A percentile compares a stretch with the other conserved stretches of the same genome.
Conservation (phyloP, 2,329 filamentous ascomycete genomes). For the Sporothrix brunneoviolacea region DNA sequence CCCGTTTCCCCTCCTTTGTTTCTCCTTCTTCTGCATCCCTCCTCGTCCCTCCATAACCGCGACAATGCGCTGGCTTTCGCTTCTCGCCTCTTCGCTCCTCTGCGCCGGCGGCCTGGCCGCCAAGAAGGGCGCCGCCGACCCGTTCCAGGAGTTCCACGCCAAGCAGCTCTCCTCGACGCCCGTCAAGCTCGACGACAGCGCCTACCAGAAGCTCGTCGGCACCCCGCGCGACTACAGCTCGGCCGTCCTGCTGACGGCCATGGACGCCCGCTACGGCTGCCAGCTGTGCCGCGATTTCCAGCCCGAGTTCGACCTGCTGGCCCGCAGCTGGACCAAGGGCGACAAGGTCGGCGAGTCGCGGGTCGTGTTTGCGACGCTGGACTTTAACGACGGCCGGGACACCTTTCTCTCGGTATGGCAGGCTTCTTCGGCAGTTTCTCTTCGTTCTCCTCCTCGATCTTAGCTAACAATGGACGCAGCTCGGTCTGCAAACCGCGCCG, state of each 20-base stretch:
- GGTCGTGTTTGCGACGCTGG: slow-evolving; percentile 74
- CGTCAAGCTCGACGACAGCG: slow-evolving; percentile 69
- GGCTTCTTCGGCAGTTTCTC: not conserved
- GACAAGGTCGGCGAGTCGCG: slow-evolving; percentile 68
- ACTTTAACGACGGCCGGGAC: slow-evolving; percentile 77
- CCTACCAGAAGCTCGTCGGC: slow-evolving; percentile 69
- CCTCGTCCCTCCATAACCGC: slow-evolving; percentile 1
- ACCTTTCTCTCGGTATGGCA: slow-evolving; percentile 75
- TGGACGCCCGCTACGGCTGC: slow-evolving; percentile 78
- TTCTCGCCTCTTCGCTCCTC: slow-evolving; percentile 59
- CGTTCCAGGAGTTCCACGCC: slow-evolving; percentile 64
- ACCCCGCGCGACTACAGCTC: slow-evolving; percentile 77
- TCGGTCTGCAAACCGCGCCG: slow-evolving; percentile 89
- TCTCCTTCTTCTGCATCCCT: not conserved
- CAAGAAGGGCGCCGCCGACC: slow-evolving; percentile 50
- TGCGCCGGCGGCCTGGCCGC: slow-evolving; percentile 53
- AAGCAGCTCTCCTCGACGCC: slow-evolving; percentile 60
- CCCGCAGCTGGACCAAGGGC: slow-evolving; percentile 79
- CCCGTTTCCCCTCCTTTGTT: not conserved
- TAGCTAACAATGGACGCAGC: slow-evolving; percentile 41
- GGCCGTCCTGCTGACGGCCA: slow-evolving; percentile 77
- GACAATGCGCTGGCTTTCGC: slow-evolving; percentile 63
- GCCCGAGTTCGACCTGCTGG: slow-evolving; percentile 85
- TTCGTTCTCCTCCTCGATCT: not conserved
- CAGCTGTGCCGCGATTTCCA: slow-evolving; percentile 84